Evolutionary conservation across 805 yeast genomes (phyloP), one percentile per base, ranked within the genome.

Genomic region (Candida taoyuanica): DNA sequence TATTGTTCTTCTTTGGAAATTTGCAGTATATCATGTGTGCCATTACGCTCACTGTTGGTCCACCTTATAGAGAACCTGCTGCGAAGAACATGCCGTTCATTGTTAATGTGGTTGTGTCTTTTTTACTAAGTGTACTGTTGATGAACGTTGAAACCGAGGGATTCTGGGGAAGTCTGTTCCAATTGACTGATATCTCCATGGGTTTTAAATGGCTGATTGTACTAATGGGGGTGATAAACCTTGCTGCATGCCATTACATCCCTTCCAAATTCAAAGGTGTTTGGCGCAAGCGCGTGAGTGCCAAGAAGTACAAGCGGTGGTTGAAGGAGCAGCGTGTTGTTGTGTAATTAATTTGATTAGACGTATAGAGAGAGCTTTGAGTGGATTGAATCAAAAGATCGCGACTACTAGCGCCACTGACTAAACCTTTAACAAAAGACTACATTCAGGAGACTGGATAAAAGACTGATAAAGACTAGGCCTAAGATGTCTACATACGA

Each of bases 1-100:
- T 83, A 0, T 64, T 93, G 41, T 93, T 93, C 60, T 73, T 79
- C 33, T 78, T 74, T 52, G 74, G 95, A 4, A 86, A 88, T 54
- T 84, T 85, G 66, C 98, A 93, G 65, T 93, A 93, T 60, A 83
- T 94, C 34, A 64, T 87, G 40, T 73, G 79, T 38, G 96, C 97
- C 0, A 63, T 86, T 21, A 76, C 88, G n/a, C 66, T 93, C 42
- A 84, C 95, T 15, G 85, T 76, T 11, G 98, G 99, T 0, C 89
- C 93, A 7, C 99, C 99, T 16, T 93, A 87, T 60, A 71, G 98
- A 40, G 82, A 85, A 54, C 80, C 89, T 2, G 74, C 81, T 49
- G 59, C 64, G 19, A 69, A 77, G 44, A 93, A 83, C 52, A 35
- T 47, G 9, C 95, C 95, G 6, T 91, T 88, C 56, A 65, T 93